Percentiles rank a stretch among this genome's conserved stretches.
Conservation (phyloP, 2,329 filamentous ascomycete species). For the Lachnellula subtilissima region DNA sequence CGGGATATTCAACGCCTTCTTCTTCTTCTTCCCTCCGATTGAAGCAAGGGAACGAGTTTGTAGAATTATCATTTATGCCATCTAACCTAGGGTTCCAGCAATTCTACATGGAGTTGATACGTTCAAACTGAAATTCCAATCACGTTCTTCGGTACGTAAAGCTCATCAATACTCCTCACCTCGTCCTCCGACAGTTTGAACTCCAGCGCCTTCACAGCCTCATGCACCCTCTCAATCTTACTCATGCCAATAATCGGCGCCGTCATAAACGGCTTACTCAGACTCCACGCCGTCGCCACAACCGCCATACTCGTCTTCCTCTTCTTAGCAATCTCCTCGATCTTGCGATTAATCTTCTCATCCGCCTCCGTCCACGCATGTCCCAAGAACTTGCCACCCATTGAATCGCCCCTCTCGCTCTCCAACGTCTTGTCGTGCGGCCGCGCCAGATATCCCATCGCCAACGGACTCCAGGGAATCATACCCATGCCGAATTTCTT, state of each 20-base stretch:
- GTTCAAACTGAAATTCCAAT: neutral
- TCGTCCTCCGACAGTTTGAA: constrained; percentile 48
- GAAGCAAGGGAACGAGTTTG: too few relatives aligned
- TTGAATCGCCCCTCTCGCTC: constrained; percentile 10
- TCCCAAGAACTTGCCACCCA: constrained; percentile 16
- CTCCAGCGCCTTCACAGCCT: constrained; percentile 41
- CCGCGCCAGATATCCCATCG: constrained; percentile 25
- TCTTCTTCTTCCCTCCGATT: too few relatives aligned
- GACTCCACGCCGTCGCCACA: constrained; percentile 53
- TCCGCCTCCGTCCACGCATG: constrained; percentile 20
- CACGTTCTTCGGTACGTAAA: constrained; percentile 43
- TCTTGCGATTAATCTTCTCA: constrained; percentile 18
- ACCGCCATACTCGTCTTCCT: constrained; percentile 54
- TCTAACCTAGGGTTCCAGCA: too few relatives aligned
- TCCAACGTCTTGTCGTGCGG: constrained; percentile 14
- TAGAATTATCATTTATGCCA: too few relatives aligned
- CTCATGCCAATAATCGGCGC: constrained; percentile 50
- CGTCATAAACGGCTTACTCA: constrained; percentile 31
- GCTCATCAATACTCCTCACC: constrained; percentile 47
- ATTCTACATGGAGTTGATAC: too few relatives aligned
- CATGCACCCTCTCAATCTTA: constrained; percentile 46
- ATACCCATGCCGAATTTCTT: constrained; percentile 31
- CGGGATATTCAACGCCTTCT: too few relatives aligned
- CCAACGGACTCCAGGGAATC: constrained; percentile 37
- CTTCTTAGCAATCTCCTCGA: constrained; percentile 44